Evolutionary conservation across 257 asterid genomes (phyloP).

Genomic region (Gentiana macrophylla): DNA sequence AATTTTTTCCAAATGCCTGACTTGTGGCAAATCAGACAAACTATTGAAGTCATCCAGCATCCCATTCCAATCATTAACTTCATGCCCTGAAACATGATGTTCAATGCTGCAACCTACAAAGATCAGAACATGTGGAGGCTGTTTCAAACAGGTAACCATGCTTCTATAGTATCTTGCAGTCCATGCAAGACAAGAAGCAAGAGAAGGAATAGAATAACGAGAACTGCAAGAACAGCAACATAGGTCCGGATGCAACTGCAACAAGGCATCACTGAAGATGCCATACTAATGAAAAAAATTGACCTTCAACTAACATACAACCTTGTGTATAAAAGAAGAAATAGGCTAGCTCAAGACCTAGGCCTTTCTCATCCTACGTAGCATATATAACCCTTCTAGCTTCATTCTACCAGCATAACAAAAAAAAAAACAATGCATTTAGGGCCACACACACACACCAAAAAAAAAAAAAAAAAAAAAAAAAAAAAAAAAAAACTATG

Average conservation of each 20-base stretch:
- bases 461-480: too few species aligned
- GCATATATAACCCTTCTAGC: too few species aligned
- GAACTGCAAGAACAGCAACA: neutral
- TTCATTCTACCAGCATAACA: too few species aligned
- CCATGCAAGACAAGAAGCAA: neutral
- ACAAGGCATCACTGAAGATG: too few species aligned
- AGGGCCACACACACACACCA: too few species aligned
- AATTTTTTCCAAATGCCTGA: constrained; percentile 13
- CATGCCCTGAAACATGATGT: constrained; percentile 28
- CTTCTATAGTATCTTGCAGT: constrained; percentile 4
- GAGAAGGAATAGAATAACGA: neutral
- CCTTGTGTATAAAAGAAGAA: too few species aligned
- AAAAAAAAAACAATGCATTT: too few species aligned
- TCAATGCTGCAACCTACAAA: constrained; percentile 37
- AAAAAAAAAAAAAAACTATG: too few species aligned
- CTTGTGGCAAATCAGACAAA: constrained; percentile 25
- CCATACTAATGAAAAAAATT: too few species aligned
- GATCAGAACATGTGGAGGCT: constrained; percentile 19
- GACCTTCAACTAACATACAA: too few species aligned
- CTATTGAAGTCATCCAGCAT: constrained; percentile 32
- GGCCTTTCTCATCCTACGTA: too few species aligned
- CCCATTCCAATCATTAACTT: constrained; percentile 47
- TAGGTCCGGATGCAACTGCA: neutral
- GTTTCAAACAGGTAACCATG: constrained; percentile 2
- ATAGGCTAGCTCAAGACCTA: too few species aligned